Evolutionary conservation across 2,329 filamentous ascomycete genomes (phyloP).

Genomic region (Alternaria gansuensis): DNA sequence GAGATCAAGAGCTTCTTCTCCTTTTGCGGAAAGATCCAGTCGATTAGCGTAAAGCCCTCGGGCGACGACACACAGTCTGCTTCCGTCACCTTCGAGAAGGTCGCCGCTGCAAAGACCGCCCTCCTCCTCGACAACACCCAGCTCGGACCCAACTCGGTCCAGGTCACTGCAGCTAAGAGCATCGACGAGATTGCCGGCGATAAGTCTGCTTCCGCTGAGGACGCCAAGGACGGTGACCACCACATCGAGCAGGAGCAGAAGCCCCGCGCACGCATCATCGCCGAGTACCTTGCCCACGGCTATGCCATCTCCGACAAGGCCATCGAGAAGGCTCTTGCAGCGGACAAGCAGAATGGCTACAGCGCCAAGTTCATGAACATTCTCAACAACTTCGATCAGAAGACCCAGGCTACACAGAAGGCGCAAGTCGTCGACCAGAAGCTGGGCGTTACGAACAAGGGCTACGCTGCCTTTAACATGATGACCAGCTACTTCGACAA

Average conservation of each 20-base stretch:
- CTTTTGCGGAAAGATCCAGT: constrained; percentile 92
- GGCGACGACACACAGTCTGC: constrained; percentile 77
- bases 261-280: constrained; percentile 89
- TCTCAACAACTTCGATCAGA: constrained; percentile 79
- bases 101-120: constrained; percentile 94
- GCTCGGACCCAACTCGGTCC: constrained; percentile 77
- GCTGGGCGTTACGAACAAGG: constrained; percentile 81
- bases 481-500: constrained; percentile 94
- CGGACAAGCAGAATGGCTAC: constrained; percentile 91
- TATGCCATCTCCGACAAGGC: constrained; percentile 82
- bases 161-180: constrained; percentile 77
- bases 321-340: constrained; percentile 82
- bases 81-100: constrained; percentile 95
- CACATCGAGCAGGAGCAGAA: constrained; percentile 96
- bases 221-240: constrained; percentile 63
- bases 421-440: constrained; percentile 84
- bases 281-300: constrained; percentile 95
- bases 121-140: constrained; percentile 97
- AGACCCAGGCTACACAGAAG: constrained; percentile 87
- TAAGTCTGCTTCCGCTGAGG: constrained; percentile 65
- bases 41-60: constrained; percentile 75
- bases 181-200: constrained; percentile 70
- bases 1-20: constrained; percentile 97
- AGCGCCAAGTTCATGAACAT: constrained; percentile 79
- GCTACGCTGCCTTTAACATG: constrained; percentile 71